Conservation (phyloP, 345 rosid genomes). For the Camelina neglecta region DNA sequence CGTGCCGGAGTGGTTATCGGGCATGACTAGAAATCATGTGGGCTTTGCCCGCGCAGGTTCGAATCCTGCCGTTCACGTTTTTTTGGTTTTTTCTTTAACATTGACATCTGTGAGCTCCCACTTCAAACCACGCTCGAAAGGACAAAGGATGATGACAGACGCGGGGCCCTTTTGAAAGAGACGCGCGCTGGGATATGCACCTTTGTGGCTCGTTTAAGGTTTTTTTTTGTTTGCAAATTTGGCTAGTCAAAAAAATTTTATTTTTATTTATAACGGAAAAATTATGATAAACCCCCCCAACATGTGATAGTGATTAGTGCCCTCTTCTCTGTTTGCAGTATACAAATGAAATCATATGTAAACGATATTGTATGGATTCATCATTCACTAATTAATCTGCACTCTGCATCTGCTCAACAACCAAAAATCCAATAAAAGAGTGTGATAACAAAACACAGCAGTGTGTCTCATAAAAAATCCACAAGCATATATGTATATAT, state of each 20-base stretch:
- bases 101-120: too few species aligned
- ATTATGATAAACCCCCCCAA: too few species aligned
- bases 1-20: slow-evolving; percentile 67
- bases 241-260: too few species aligned
- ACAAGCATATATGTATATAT: slow-evolving; percentile 15
- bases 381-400: neutral
- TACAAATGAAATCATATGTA: neutral
- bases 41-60: slow-evolving; percentile 96
- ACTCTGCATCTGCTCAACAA: neutral
- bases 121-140: too few species aligned
- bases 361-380: slow-evolving; percentile 4
- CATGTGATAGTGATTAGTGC: neutral
- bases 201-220: neutral
- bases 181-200: too few species aligned
- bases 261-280: too few species aligned
- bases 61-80: slow-evolving; percentile 66
- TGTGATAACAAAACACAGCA: slow-evolving; percentile 7
- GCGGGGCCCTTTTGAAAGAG: too few species aligned
- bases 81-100: too few species aligned
- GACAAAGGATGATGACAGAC: too few species aligned
- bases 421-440: neutral
- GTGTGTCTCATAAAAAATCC: neutral
- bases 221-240: too few species aligned
- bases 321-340: neutral
- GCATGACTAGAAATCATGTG: slow-evolving; percentile 98